Evolutionary conservation across 495 filamentous ascomycete species (phyloP).

Genomic region (Aspergillus diversus): DNA sequence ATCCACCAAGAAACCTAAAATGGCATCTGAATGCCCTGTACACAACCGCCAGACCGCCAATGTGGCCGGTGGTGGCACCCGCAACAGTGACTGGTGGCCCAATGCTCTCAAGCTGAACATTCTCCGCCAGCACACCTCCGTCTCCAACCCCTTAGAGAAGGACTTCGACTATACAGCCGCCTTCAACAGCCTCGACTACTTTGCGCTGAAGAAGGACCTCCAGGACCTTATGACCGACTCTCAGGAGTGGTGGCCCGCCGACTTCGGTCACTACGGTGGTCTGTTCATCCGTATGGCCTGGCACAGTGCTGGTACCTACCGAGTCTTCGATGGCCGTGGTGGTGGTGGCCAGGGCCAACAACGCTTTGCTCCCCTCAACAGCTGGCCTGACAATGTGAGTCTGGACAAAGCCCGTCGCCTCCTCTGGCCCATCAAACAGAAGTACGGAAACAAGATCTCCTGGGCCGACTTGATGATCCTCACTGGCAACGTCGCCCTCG

Average conservation of each 20-base stretch:
- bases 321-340: conserved; percentile 70
- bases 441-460: conserved; percentile 79
- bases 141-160: conserved; percentile 60
- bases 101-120: conserved; percentile 65
- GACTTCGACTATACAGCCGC: conserved; percentile 71
- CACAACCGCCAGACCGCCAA: conserved; percentile 41
- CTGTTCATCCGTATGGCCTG: conserved; percentile 78
- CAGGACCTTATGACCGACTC: conserved; percentile 70
- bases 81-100: conserved; percentile 73
- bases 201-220: conserved; percentile 71
- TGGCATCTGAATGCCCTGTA: conserved; percentile 15
- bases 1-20: background rate
- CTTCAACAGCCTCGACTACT: conserved; percentile 72
- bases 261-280: conserved; percentile 78
- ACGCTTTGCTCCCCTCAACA: conserved; percentile 77
- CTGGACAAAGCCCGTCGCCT: conserved; percentile 78
- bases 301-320: conserved; percentile 77
- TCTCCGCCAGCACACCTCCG: conserved; percentile 67
- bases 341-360: conserved; percentile 73
- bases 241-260: conserved; percentile 76
- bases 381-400: conserved; percentile 76
- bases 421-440: conserved; percentile 79
- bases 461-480: conserved; percentile 73
- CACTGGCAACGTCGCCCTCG: conserved; percentile 73
- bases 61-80: conserved; percentile 62